These are phyloP conservation scores for Oxyria digyna DNA, from an alignment of 148 eudicot genomes.

Conservation along the genomic window DNA sequence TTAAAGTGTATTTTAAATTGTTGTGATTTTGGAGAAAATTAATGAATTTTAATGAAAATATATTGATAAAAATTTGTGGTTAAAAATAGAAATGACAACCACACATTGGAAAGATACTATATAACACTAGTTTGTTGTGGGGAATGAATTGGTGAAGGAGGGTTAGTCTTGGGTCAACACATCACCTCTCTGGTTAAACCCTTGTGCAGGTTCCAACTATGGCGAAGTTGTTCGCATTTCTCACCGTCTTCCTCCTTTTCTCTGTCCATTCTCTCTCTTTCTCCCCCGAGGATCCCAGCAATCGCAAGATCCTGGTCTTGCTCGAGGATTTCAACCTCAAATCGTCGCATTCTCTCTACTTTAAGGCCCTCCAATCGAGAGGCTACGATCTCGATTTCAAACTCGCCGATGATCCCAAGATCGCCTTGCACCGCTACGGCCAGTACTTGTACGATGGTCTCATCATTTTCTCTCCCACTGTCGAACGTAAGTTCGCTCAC, in stretches of 20 bases:
- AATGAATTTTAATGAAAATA: no score
- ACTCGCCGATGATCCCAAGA: conserved; percentile 37
- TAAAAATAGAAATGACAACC: no score
- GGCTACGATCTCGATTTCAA: conserved; percentile 48
- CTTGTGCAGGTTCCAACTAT: conserved; percentile 13
- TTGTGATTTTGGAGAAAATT: no score
- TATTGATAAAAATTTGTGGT: no score
- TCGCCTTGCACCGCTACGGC: conserved; percentile 35
- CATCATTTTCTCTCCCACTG: conserved; percentile 35
- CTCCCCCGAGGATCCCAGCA: conserved; percentile 30
- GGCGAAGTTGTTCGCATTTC: conserved; percentile 21
- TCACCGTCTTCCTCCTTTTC: conserved; percentile 19
- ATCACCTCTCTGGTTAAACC: not conserved
- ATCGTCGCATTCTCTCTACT: conserved; percentile 42
- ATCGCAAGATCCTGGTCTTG: conserved; percentile 33
- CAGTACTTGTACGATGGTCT: conserved; percentile 43
- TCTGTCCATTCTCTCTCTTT: conserved; percentile 18
- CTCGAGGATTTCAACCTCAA: conserved; percentile 39
- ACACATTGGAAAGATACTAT: no score
- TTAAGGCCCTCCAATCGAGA: conserved; percentile 29
- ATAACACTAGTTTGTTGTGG: no score
- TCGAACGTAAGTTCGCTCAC: conserved; percentile 21
- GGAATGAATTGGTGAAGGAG: no score
- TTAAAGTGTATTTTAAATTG: no score
- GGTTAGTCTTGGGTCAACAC: not conserved